These are phyloP conservation scores for Cardamine occulta DNA, from an alignment of 345 rosid genomes.

Conservation along the genomic window DNA sequence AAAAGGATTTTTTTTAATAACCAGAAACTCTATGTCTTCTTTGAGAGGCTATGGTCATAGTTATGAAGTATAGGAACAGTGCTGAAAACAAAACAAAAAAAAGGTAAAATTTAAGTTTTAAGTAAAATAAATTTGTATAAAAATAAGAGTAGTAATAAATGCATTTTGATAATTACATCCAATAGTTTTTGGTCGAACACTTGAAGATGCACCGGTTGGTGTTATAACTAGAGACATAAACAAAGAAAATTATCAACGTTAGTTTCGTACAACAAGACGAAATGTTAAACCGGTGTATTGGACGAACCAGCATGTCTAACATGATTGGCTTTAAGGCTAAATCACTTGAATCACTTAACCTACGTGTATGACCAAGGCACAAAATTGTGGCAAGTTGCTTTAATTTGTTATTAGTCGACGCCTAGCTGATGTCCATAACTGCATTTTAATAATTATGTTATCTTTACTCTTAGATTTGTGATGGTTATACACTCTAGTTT, in stretches of 20 bases:
- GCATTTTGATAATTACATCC: slow-evolving; percentile 35
- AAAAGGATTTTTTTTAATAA: neutral
- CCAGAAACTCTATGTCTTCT: neutral
- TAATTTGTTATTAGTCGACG: neutral
- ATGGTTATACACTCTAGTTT: neutral
- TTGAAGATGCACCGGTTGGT: slow-evolving; percentile 23
- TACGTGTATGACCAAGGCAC: neutral
- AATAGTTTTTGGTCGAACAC: slow-evolving; percentile 7
- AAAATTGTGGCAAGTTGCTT: neutral
- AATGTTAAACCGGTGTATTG: neutral
- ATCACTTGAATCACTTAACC: neutral
- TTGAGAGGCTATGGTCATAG: slow-evolving; percentile 4
- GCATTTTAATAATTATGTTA: neutral
- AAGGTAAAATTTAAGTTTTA: neutral
- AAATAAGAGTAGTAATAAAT: neutral
- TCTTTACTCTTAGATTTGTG: neutral
- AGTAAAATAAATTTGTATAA: neutral
- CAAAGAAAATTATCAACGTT: neutral
- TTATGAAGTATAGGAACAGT: slow-evolving; percentile 21
- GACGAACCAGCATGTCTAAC: neutral
- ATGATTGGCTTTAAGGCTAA: neutral
- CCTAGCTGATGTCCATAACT: neutral
- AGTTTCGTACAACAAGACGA: neutral
- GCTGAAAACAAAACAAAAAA: slow-evolving; percentile 26
- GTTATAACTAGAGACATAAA: slow-evolving; percentile 17